A percentile compares a stretch with the other conserved stretches of the same genome.
Evolutionary conservation across 352 stramenopile species (phyloP).

Genomic region (Globisporangium lucens): DNA sequence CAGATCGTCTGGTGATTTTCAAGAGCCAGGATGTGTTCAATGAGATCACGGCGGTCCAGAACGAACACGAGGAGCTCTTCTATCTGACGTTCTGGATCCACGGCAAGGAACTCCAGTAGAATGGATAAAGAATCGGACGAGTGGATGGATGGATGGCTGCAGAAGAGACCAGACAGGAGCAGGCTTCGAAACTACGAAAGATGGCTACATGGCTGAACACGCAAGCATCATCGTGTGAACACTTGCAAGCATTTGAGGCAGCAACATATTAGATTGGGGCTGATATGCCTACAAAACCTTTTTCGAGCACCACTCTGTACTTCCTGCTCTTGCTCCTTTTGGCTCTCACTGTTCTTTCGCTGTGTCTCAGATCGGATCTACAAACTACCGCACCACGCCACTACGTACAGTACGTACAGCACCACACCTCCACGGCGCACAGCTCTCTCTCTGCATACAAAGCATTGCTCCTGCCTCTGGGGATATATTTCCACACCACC

Average conservation of each 20-base stretch:
- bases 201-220: not conserved
- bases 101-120: slow-evolving; percentile 36
- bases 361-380: too few relatives aligned
- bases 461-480: not conserved
- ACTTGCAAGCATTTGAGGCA: too few relatives aligned
- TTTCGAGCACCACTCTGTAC: too few relatives aligned
- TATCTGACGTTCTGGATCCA: slow-evolving; percentile 86
- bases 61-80: slow-evolving; percentile 32
- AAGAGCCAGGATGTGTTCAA: slow-evolving; percentile 67
- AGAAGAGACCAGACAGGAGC: not conserved
- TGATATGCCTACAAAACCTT: too few relatives aligned
- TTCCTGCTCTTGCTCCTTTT: too few relatives aligned
- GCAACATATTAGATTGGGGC: too few relatives aligned
- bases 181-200: too few relatives aligned
- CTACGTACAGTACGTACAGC: too few relatives aligned
- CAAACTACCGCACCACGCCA: too few relatives aligned
- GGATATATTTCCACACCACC: not conserved
- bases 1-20: slow-evolving; percentile 70
- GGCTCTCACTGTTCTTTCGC: too few relatives aligned
- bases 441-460: not conserved
- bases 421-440: too few relatives aligned
- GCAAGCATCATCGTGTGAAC: not conserved
- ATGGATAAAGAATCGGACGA: not conserved
- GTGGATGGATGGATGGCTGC: not conserved
- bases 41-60: slow-evolving; percentile 44